phyloP scores from a whole-genome alignment of 2,329 filamentous ascomycete species.

The Diaporthe helianthi region DNA sequence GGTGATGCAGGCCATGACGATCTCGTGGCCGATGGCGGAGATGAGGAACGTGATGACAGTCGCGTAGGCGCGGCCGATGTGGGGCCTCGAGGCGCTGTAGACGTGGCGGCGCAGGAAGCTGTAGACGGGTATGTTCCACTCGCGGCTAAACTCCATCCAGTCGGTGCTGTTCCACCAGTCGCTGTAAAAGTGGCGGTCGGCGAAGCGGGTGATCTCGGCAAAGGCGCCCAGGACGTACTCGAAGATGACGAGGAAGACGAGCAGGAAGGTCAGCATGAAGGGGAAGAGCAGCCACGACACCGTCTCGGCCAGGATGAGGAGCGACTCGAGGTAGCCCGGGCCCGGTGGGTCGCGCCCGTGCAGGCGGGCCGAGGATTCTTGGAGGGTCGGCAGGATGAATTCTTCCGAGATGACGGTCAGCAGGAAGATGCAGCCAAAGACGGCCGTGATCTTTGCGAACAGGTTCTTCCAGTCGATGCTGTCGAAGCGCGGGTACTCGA shows the following conservation, averaged over 20 bases:
- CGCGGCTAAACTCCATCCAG: constrained; percentile 94
- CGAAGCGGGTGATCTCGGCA: constrained; percentile 92
- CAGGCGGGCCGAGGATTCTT: constrained; percentile 68
- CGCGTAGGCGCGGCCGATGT: constrained; percentile 77
- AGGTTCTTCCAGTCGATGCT: constrained; percentile 82
- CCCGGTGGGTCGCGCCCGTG: constrained; percentile 44
- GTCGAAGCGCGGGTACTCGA: constrained; percentile 87
- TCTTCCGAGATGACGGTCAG: constrained; percentile 91
- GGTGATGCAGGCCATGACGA: constrained; percentile 97
- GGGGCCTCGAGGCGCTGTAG: constrained; percentile 80
- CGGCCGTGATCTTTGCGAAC: constrained; percentile 83
- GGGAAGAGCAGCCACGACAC: constrained; percentile 93
- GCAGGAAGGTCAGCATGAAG: constrained; percentile 93
- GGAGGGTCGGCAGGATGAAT: constrained; percentile 90
- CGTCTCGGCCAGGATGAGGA: constrained; percentile 85
- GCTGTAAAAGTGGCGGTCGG: constrained; percentile 90
- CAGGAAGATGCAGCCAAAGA: constrained; percentile 96
- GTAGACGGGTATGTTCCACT: constrained; percentile 99
- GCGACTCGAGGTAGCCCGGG: constrained; percentile 65
- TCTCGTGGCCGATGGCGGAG: constrained; percentile 86
- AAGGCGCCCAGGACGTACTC: constrained; percentile 95
- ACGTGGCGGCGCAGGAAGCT: constrained; percentile 95
- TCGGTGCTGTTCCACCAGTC: constrained; percentile 81
- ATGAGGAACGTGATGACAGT: constrained; percentile 93
- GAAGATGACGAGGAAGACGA: constrained; percentile 98